These are phyloP conservation scores for Camellia granthamiana DNA, from an alignment of 148 eudicot genomes.

Conservation along the genomic window DNA sequence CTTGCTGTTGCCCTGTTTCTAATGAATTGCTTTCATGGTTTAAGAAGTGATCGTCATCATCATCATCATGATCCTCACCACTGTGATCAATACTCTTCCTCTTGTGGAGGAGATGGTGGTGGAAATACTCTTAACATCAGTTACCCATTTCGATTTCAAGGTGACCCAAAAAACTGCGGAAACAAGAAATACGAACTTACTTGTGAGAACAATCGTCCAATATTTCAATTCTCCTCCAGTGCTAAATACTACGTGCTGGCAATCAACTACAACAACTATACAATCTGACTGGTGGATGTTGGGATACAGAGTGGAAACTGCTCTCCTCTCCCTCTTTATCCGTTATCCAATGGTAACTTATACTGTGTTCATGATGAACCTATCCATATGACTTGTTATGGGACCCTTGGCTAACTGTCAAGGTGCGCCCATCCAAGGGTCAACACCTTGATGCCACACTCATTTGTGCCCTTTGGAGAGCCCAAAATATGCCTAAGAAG, in stretches of 20 bases:
- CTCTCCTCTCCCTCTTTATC: slow-evolving; percentile 20
- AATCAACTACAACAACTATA: slow-evolving; percentile 8
- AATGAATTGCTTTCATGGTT: no score
- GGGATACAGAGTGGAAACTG: not conserved
- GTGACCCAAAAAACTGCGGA: not conserved
- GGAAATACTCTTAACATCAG: not conserved
- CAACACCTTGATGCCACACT: no score
- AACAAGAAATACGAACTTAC: not conserved
- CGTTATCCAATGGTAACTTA: not conserved
- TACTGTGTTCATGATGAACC: not conserved
- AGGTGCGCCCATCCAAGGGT: no score
- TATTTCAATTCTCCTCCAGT: not conserved
- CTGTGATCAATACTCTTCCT: no score
- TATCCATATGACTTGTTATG: not conserved
- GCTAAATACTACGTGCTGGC: slow-evolving; percentile 13
- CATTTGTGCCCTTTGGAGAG: no score
- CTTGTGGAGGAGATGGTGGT: not conserved
- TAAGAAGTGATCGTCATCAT: no score
- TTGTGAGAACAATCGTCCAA: slow-evolving; percentile 19
- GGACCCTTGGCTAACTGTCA: not conserved
- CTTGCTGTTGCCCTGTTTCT: no score
- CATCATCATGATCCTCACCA: no score
- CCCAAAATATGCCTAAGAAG: no score
- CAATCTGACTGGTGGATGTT: slow-evolving; percentile 23
- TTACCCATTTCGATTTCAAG: slow-evolving; percentile 4